A percentile compares a stretch with the other conserved stretches of the same genome.
phyloP scores from a whole-genome alignment of 106 monocot species.

The Allium cepa region DNA sequence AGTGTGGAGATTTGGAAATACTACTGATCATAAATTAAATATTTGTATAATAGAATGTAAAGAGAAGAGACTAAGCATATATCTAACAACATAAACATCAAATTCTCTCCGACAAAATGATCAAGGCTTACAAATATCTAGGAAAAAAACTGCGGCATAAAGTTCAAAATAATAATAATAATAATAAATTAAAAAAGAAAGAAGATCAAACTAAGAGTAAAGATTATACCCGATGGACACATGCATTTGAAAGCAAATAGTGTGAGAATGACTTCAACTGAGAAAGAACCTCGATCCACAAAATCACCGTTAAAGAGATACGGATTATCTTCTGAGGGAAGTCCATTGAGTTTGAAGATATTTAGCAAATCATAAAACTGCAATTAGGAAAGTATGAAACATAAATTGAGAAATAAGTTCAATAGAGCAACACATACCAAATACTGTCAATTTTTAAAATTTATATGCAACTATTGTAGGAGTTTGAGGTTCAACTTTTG shows the following conservation, averaged over 20 bases:
- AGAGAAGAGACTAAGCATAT: no score
- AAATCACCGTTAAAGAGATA: conserved; percentile 99
- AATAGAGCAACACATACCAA: not conserved
- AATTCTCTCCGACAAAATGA: no score
- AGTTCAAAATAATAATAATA: not conserved
- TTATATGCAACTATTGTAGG: not conserved
- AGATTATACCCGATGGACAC: conserved; percentile 67
- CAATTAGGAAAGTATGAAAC: conserved; percentile 8
- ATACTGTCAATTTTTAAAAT: not conserved
- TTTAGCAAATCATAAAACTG: conserved; percentile 94
- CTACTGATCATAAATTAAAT: no score
- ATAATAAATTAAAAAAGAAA: no score
- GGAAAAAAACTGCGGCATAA: not conserved
- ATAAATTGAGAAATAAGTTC: conserved; percentile 4
- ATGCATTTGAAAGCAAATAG: conserved; percentile 96
- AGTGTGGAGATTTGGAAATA: no score
- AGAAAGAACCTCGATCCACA: conserved; percentile 96
- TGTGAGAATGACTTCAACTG: conserved; percentile 95
- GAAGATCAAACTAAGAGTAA: not conserved
- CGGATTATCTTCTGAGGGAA: conserved; percentile 95
- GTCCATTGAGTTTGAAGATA: conserved; percentile 93
- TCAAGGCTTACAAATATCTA: no score
- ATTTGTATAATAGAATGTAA: no score
- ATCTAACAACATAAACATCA: not conserved
- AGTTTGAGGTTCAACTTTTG: not conserved